These are phyloP conservation scores for Bassia scoparia DNA, from an alignment of 148 eudicot genomes.

Conservation along the genomic window DNA sequence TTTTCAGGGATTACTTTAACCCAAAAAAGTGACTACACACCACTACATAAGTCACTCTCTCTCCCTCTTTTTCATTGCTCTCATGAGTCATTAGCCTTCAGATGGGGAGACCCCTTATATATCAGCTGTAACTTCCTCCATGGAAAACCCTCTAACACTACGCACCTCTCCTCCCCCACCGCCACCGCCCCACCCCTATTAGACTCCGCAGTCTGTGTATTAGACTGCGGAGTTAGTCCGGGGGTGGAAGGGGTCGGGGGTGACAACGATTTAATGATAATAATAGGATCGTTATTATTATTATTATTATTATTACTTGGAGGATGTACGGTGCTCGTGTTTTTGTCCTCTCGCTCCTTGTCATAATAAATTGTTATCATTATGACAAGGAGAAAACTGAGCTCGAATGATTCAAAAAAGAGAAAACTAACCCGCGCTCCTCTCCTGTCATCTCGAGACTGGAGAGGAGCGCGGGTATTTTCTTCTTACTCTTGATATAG, in stretches of 20 bases:
- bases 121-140: conserved; percentile 13
- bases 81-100: conserved; percentile 22
- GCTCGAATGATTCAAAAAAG: conserved; percentile 4
- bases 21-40: conserved; percentile 34
- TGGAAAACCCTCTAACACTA: conserved; percentile 28
- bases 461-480: background rate
- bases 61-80: conserved; percentile 10
- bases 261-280: background rate
- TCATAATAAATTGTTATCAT: background rate
- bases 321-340: conserved; percentile 13
- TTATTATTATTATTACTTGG: too few relatives aligned
- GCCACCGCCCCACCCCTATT: conserved; percentile 10
- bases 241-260: background rate
- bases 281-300: background rate
- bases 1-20: conserved; percentile 26
- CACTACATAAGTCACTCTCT: conserved; percentile 27
- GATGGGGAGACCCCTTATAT: conserved; percentile 21
- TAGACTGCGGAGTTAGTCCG: background rate
- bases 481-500: conserved; percentile 12
- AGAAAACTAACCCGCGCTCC: background rate
- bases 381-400: conserved; percentile 15
- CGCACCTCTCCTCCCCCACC: conserved; percentile 19
- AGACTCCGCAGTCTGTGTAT: background rate
- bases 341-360: conserved; percentile 22
- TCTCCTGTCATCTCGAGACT: background rate